phyloP scores from a whole-genome alignment of 1,139 yeast genomes.

The Debaryomyces nepalensis region DNA sequence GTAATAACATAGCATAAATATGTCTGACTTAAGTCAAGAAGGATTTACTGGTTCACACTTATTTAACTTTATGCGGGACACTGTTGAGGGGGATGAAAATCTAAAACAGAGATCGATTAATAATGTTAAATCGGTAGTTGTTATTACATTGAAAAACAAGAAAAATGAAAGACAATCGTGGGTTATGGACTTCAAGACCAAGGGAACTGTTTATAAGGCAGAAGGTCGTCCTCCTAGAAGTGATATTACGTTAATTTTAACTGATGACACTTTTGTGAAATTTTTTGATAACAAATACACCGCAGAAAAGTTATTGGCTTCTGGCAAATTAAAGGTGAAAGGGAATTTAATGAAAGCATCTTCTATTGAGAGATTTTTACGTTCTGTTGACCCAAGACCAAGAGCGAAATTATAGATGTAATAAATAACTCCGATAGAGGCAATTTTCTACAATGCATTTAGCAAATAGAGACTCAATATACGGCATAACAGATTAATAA shows the following conservation, averaged over 20 bases:
- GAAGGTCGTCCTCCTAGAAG: slow-evolving; percentile 27
- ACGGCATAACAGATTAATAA: no score
- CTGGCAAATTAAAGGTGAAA: slow-evolving; percentile 29
- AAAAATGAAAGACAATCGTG: slow-evolving; percentile 27
- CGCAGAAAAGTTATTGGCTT: slow-evolving; percentile 29
- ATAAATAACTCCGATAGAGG: no score
- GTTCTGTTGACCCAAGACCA: slow-evolving; percentile 31
- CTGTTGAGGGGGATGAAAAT: slow-evolving; percentile 27
- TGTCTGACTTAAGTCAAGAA: slow-evolving; percentile 26
- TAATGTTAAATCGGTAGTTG: slow-evolving; percentile 26
- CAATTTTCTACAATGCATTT: no score
- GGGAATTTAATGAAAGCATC: slow-evolving; percentile 34
- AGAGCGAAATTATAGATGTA: slow-evolving; percentile 17
- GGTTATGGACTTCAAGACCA: slow-evolving; percentile 27
- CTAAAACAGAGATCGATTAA: slow-evolving; percentile 25
- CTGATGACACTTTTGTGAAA: slow-evolving; percentile 28
- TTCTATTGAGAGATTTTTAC: slow-evolving; percentile 26
- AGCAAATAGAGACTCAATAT: no score
- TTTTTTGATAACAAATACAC: slow-evolving; percentile 29
- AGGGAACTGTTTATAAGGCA: slow-evolving; percentile 25
- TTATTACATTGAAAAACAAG: slow-evolving; percentile 27
- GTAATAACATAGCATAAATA: no score
- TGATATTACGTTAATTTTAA: slow-evolving; percentile 26
- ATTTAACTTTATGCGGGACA: slow-evolving; percentile 28
- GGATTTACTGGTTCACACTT: slow-evolving; percentile 31